Evolutionary conservation across 257 asterid genomes (phyloP).

Genomic region (Lycium barbarum): DNA sequence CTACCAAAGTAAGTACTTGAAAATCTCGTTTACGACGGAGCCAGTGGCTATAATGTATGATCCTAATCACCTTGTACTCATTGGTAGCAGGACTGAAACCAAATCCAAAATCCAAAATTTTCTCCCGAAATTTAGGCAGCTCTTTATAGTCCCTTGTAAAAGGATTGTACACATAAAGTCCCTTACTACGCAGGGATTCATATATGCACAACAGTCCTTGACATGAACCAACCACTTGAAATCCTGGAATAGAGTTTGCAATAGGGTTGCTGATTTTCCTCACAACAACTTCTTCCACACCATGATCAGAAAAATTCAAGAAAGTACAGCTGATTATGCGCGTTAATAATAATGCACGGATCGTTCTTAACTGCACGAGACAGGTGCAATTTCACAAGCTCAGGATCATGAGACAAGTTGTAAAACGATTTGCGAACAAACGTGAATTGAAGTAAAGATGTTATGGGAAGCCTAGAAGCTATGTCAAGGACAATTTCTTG

Average conservation of each 20-base stretch:
- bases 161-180: neutral
- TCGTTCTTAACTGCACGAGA: constrained; percentile 28
- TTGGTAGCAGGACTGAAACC: constrained; percentile 41
- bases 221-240: neutral
- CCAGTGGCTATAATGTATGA: too few relatives aligned
- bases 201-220: too few relatives aligned
- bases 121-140: constrained; percentile 40
- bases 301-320: constrained; percentile 26
- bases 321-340: constrained; percentile 46
- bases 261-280: neutral
- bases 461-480: neutral
- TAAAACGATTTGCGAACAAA: constrained; percentile 40
- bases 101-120: constrained; percentile 40
- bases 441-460: constrained; percentile 46
- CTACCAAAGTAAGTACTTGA: constrained; percentile 23
- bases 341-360: constrained; percentile 44
- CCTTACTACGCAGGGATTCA: too few relatives aligned
- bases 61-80: constrained; percentile 51
- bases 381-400: constrained; percentile 35
- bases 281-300: neutral
- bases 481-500: constrained; percentile 36
- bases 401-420: constrained; percentile 37
- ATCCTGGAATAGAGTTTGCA: too few relatives aligned
- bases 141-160: neutral
- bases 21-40: constrained; percentile 36